Conservation (phyloP, 257 asterid genomes). For the Plantago major region DNA sequence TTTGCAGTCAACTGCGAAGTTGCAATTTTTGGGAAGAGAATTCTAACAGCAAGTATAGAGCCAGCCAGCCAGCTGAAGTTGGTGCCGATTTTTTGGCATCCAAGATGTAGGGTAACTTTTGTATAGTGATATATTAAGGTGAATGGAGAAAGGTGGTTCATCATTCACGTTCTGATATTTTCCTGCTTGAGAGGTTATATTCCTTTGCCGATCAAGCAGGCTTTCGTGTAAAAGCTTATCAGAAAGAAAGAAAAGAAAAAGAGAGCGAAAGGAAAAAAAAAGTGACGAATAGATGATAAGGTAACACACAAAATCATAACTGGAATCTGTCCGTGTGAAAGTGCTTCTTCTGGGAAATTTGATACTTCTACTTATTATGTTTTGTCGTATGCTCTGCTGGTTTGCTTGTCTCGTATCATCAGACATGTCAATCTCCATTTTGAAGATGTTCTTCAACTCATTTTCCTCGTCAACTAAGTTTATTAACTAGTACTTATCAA, state of each 20-base stretch:
- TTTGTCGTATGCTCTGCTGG: background rate
- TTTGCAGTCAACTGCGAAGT: slow-evolving; percentile 19
- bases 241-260: background rate
- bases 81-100: slow-evolving; percentile 25
- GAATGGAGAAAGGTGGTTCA: slow-evolving; percentile 4
- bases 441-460: no score
- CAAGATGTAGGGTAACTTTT: slow-evolving; percentile 21
- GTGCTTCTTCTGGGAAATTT: background rate
- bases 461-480: no score
- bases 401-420: no score
- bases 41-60: slow-evolving; percentile 31
- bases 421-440: no score
- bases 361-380: background rate
- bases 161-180: background rate
- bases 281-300: slow-evolving; percentile 5
- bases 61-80: slow-evolving; percentile 3
- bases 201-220: slow-evolving; percentile 4
- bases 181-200: slow-evolving; percentile 10
- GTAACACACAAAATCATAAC: background rate
- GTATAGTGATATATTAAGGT: slow-evolving; percentile 23
- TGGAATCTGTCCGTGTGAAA: slow-evolving; percentile 21
- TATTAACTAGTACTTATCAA: no score
- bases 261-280: background rate
- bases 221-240: slow-evolving; percentile 18
- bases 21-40: slow-evolving; percentile 31